Base-by-base conservation (phyloP, 2,329 filamentous ascomycete species). In the Calonectria leucothoes region DNA sequence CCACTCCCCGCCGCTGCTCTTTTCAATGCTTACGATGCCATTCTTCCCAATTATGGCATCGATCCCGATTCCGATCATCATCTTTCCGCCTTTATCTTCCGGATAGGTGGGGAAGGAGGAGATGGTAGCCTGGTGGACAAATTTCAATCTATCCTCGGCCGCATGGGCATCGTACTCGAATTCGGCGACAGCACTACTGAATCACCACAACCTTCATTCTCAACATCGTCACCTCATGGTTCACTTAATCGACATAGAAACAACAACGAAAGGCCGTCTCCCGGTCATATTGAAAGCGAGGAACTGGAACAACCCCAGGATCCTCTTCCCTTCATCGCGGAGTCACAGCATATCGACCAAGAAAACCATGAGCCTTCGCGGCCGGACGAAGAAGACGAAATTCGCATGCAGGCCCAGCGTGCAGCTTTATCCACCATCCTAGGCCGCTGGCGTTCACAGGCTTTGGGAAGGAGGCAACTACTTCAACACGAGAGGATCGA, bases 11-110 rank as follows among this genome's bases (percentile, higher is more conserved):
- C 93, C 71, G 92, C 92, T 81, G 94, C 95, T 12, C 89, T 98
- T 23, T 97, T 97, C 84, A 89, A 90, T 67, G 94, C 95, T 35
- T 97, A 97, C 82, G 93, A 97, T 81, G 88, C 91, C 70, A 89
- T 96, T 51, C 89, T 98, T n/a, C 91, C 90, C 6, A 87, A 91
- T 76, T 87, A 94, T 86, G 93, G 92, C 69, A 87, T 95, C 76
- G 89, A 94, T 72, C 89, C 91, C n/a, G 92, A 94, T 79, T 89
- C 93, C 77, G 94, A 96, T 80, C 92, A 92, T 78, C 91, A 94
- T 77, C 93, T 95, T 80, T 92, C 95, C 76, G 91, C 93, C 75
- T 92, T 97, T 79, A 85, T 98, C 70, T 94, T 97, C 82, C 93
- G 93, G 79, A 91, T 98, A 82, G 94, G 94, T 66, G 92, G 92